Evolutionary conservation across 1,284 basidiomycete genomes (phyloP).

Genomic region (Apiotrichum gamsii): DNA sequence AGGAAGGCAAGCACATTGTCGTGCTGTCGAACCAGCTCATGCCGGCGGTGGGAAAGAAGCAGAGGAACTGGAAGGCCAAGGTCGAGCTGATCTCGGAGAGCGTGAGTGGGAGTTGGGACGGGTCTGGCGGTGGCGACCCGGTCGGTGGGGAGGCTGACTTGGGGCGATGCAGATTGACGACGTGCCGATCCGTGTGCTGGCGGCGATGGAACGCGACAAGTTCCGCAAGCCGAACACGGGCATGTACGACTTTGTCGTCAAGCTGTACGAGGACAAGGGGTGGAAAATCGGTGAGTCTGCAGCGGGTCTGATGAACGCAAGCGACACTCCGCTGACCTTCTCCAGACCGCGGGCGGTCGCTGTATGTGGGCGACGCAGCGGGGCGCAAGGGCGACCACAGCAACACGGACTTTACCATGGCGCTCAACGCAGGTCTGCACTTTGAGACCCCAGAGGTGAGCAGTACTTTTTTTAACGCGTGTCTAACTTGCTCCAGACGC

Average conservation of each 20-base stretch:
- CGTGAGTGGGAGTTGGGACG: conserved; percentile 53
- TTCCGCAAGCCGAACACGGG: conserved; percentile 85
- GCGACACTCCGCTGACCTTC: too few species aligned
- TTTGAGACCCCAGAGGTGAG: conserved; percentile 66
- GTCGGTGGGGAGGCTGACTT: not conserved
- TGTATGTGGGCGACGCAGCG: conserved; percentile 87
- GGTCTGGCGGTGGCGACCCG: too few species aligned
- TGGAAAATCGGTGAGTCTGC: conserved; percentile 59
- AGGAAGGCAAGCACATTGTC: conserved; percentile 67
- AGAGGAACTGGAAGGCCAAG: conserved; percentile 66
- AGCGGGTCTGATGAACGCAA: too few species aligned
- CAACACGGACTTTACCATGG: conserved; percentile 78
- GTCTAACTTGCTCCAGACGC: conserved; percentile 42
- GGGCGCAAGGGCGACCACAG: conserved; percentile 56
- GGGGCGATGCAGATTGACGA: conserved; percentile 12
- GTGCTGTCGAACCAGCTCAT: conserved; percentile 68
- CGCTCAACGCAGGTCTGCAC: conserved; percentile 62
- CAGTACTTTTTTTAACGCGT: not conserved
- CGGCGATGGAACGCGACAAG: conserved; percentile 58
- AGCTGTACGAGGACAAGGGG: conserved; percentile 56
- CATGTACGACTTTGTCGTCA: conserved; percentile 71
- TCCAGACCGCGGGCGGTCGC: conserved; percentile 61
- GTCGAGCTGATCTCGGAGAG: conserved; percentile 61
- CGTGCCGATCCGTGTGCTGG: conserved; percentile 72
- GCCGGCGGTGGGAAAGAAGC: conserved; percentile 41